Percentiles rank a stretch among this genome's conserved stretches.
These are phyloP conservation scores for Aegilops sharonensis DNA, from an alignment of 176 grass and related monocot genomes.

Conservation along the genomic window DNA sequence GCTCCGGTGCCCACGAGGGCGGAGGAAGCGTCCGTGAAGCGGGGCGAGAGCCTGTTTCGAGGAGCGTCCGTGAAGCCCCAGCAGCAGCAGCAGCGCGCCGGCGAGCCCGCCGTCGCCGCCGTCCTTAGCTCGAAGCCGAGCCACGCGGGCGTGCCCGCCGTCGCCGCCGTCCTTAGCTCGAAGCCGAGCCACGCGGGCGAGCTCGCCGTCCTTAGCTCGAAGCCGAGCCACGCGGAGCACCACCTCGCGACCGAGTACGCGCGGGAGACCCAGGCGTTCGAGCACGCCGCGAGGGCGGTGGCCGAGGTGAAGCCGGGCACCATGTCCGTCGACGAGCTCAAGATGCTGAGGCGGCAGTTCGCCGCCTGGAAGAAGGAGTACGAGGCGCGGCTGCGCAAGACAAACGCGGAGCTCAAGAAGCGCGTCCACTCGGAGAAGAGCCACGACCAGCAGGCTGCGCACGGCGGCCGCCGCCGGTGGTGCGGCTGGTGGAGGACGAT, in stretches of 20 bases:
- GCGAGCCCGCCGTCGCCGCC: too few species aligned
- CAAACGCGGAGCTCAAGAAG: slow-evolving; percentile 41
- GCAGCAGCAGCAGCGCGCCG: not conserved
- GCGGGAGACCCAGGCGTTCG: slow-evolving; percentile 28
- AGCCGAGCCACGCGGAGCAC: not conserved
- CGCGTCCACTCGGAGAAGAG: slow-evolving; percentile 17
- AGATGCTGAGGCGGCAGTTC: slow-evolving; percentile 35
- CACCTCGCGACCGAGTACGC: slow-evolving; percentile 26
- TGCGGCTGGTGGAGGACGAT: slow-evolving; percentile 38
- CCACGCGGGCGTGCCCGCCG: not conserved
- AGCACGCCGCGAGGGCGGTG: slow-evolving; percentile 8
- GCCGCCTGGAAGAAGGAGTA: slow-evolving; percentile 55
- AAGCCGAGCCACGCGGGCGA: not conserved
- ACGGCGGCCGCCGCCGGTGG: not conserved
- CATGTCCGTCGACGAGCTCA: slow-evolving; percentile 43
- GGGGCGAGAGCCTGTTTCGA: too few species aligned
- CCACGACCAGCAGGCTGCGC: not conserved
- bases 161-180: not conserved
- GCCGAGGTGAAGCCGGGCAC: not conserved
- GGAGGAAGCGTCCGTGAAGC: not conserved
- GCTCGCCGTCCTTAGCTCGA: not conserved
- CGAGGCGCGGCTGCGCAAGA: slow-evolving; percentile 24
- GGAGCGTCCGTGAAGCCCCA: not conserved
- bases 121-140: not conserved
- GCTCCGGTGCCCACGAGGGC: not conserved